Base-by-base conservation (phyloP, 1,139 yeast species). In the Saccharomyces hybrid region DNA sequence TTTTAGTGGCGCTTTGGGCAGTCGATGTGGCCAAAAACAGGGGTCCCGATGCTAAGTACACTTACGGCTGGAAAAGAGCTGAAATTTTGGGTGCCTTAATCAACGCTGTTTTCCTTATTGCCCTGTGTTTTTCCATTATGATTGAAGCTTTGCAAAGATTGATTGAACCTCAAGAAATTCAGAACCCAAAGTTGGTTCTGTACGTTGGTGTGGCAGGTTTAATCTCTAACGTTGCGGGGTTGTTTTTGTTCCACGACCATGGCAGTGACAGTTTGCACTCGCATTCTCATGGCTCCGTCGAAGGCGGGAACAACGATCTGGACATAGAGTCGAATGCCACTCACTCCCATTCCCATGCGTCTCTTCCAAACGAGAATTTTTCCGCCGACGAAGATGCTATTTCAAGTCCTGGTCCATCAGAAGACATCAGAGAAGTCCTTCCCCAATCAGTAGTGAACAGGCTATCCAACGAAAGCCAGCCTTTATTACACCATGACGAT, bases 61-160 rank as follows among this genome's bases (percentile, higher is more conserved):
- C 97, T 3, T 91, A 91, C 66, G 98, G 97, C 11, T 88, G 97
- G 96, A 95, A 88, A 73, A 79, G 97, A 66, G 98, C 97, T 5
- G 98, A 88, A 73, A 91, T 90, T 60, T 78, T 89, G 63, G 97
- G 97, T 58, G 99, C 99, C 3, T 77, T 93, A 58, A 81, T 93
- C 62, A 93, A 93, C 67, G 97, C 97, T 1, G 97, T 93, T 12
- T 93, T 93, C 64, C 73, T 93, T 60, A 76, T 93, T 60, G 99
- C 98, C 0, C 78, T 93, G 61, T 93, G 99, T 70, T 85, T 93
- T 70, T 85, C 97, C 46, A 93, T 93, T 66, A 81, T 89, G 64
- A 82, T 93, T 60, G 99, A 93, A 72, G 97, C 99, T 12, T 75
- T 93, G 58, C 97, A 91, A 72, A 78, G 99, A 65, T 81, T 93